Percentiles rank a stretch among this genome's conserved stretches.
Evolutionary conservation across 257 asterid genomes (phyloP).

Genomic region (Fraxinus quadrangulata): DNA sequence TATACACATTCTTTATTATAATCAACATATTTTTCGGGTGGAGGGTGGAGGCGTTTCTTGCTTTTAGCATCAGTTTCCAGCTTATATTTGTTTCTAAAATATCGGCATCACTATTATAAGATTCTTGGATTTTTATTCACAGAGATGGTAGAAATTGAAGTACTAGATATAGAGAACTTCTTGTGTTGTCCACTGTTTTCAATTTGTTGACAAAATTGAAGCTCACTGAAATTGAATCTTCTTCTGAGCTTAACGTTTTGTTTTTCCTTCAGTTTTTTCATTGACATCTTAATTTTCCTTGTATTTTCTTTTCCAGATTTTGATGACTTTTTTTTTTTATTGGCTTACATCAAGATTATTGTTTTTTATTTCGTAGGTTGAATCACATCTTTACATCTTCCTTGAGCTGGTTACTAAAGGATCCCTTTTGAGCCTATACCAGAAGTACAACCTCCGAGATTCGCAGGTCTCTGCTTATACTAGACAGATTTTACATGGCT

Average conservation of each 20-base stretch:
- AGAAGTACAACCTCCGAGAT: constrained; percentile 43
- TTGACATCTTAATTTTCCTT: constrained; percentile 5
- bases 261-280: not conserved
- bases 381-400: constrained; percentile 47
- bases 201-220: constrained; percentile 9
- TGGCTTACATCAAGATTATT: constrained; percentile 20
- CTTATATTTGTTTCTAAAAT: not conserved
- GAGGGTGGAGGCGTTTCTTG: constrained; percentile 3
- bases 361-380: constrained; percentile 33
- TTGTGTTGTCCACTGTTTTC: not conserved
- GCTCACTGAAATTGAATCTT: not conserved
- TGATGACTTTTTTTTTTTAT: not conserved
- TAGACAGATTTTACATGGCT: constrained; percentile 52
- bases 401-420: constrained; percentile 49
- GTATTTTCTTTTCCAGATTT: not conserved
- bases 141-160: constrained; percentile 3
- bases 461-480: constrained; percentile 48
- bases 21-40: constrained; percentile 16
- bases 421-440: constrained; percentile 42
- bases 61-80: constrained; percentile 1
- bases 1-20: not conserved
- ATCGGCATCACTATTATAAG: not conserved
- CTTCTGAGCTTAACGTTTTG: not conserved
- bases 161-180: constrained; percentile 6
- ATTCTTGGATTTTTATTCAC: constrained; percentile 16